phyloP scores from a whole-genome alignment of 441 rosid genomes.

The Jatropha multifida region DNA sequence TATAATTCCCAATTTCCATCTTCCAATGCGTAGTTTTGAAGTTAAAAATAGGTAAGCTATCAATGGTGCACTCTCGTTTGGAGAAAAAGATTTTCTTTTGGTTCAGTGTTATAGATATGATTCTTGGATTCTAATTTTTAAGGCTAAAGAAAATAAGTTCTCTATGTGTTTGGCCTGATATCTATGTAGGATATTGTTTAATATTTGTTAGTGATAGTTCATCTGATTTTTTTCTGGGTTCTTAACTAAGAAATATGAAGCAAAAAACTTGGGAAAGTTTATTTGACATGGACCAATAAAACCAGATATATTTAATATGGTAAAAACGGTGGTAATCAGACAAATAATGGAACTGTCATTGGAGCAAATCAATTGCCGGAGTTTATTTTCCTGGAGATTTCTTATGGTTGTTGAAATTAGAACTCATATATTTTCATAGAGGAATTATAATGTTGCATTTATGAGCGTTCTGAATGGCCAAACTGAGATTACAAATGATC shows the following conservation, averaged over 20 bases:
- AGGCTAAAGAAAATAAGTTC: too few species aligned
- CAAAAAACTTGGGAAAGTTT: not conserved
- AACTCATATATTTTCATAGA: not conserved
- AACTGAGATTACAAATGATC: too few species aligned
- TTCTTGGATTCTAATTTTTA: too few species aligned
- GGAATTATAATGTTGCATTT: not conserved
- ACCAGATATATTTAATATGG: not conserved
- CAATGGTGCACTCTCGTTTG: not conserved
- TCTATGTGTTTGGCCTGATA: too few species aligned
- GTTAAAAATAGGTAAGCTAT: constrained; percentile 61
- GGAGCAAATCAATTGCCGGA: not conserved
- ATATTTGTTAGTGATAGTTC: too few species aligned
- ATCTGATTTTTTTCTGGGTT: not conserved
- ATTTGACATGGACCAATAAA: not conserved
- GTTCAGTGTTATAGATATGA: not conserved
- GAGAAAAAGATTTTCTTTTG: not conserved
- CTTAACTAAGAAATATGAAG: not conserved
- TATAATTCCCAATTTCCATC: constrained; percentile 65
- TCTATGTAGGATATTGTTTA: too few species aligned
- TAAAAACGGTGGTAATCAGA: not conserved
- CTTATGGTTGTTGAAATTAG: not conserved
- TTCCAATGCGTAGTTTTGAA: constrained; percentile 88
- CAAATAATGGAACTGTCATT: not conserved
- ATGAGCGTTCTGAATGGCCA: too few species aligned
- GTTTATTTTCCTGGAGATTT: not conserved